Percentiles rank a stretch among this genome's conserved stretches.
Conservation (phyloP, 805 yeast species). For the Metschnikowia anglica region DNA sequence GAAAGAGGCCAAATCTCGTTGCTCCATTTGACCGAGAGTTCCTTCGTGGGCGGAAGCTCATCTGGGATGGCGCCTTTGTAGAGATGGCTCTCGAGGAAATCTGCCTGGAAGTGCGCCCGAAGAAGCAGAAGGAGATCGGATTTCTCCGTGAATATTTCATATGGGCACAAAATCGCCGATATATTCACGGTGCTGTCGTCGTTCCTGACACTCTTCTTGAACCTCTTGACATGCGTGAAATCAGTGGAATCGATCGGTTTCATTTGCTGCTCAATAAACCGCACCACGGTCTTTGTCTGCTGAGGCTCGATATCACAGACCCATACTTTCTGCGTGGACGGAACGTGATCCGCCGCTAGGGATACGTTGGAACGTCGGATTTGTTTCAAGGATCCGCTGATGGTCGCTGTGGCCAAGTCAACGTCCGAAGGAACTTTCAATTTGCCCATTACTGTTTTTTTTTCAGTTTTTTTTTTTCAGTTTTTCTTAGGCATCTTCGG, state of each 20-base stretch:
- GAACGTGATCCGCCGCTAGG: constrained; percentile 19
- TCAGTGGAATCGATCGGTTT: constrained; percentile 27
- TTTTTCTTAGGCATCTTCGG: too few relatives aligned
- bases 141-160: constrained; percentile 26
- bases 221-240: constrained; percentile 53
- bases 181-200: constrained; percentile 19
- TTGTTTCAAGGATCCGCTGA: constrained; percentile 48
- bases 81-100: constrained; percentile 14
- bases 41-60: constrained; percentile 68
- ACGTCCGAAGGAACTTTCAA: constrained; percentile 28
- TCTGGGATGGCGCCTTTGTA: constrained; percentile 47
- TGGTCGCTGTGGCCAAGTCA: constrained; percentile 45
- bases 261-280: constrained; percentile 28
- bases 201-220: constrained; percentile 34
- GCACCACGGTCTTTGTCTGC: constrained; percentile 29
- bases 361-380: constrained; percentile 31
- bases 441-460: constrained; percentile 15
- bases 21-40: constrained; percentile 67
- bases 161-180: constrained; percentile 49
- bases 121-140: constrained; percentile 26
- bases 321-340: constrained; percentile 45
- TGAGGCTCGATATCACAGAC: constrained; percentile 44
- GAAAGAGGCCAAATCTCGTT: constrained; percentile 76
- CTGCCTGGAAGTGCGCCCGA: constrained; percentile 10
- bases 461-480: too few relatives aligned